A percentile compares a stretch with the other conserved stretches of the same genome.
Conservation (phyloP, 2,329 filamentous ascomycete species). For the Ophiostoma piceae region DNA sequence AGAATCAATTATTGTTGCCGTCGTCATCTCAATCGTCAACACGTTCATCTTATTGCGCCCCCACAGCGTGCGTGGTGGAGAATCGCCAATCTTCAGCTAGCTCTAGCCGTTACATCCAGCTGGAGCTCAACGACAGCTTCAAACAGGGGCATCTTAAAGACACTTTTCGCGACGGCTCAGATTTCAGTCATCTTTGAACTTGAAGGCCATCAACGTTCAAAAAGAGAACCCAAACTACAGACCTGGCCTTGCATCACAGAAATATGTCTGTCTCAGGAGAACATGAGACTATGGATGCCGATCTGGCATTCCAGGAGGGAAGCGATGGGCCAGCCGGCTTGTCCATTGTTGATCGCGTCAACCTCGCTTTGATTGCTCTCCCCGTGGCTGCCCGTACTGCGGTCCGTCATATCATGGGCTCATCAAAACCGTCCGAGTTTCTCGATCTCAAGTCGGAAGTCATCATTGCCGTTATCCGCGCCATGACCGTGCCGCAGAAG, state of each 20-base stretch:
- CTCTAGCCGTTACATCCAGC: neutral
- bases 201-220: neutral
- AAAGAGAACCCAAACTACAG: neutral
- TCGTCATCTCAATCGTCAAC: neutral
- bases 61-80: neutral
- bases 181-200: neutral
- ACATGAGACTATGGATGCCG: neutral
- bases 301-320: slow-evolving; percentile 12
- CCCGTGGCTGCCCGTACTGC: slow-evolving; percentile 60
- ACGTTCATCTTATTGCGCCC: neutral
- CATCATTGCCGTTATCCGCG: slow-evolving; percentile 65
- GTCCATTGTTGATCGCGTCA: slow-evolving; percentile 37
- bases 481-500: slow-evolving; percentile 37
- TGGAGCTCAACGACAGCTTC: neutral
- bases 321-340: slow-evolving; percentile 30
- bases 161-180: neutral
- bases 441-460: slow-evolving; percentile 74
- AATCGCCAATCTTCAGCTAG: slow-evolving; percentile 1
- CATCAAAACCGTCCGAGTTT: slow-evolving; percentile 67
- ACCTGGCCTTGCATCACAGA: neutral
- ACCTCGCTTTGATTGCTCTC: slow-evolving; percentile 32
- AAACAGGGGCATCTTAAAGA: neutral
- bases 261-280: slow-evolving; percentile 3
- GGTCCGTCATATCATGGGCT: slow-evolving; percentile 57
- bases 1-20: neutral